Percentiles rank a stretch among this genome's conserved stretches.
Evolutionary conservation across 768 basidiomycete species (phyloP).

Genomic region (Tylopilus balloui): DNA sequence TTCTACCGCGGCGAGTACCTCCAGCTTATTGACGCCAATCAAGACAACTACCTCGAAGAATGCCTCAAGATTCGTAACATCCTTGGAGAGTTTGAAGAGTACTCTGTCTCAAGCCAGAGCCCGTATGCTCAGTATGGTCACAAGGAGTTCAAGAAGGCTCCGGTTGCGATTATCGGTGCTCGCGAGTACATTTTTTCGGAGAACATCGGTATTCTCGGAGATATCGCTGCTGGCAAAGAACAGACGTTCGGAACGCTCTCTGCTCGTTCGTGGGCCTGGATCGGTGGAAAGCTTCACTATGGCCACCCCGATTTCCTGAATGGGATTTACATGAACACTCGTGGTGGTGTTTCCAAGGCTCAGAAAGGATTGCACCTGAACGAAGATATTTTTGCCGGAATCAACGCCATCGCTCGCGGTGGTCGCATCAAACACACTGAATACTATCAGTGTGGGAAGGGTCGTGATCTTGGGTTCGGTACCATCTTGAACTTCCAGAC

Average conservation of each 20-base stretch:
- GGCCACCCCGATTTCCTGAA: slow-evolving; percentile 99
- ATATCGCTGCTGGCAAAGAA: slow-evolving; percentile 98
- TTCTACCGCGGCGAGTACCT: slow-evolving; percentile 99
- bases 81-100: slow-evolving; percentile 98
- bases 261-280: slow-evolving; percentile 94
- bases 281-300: slow-evolving; percentile 97
- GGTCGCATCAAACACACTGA: slow-evolving; percentile 98
- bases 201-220: slow-evolving; percentile 98
- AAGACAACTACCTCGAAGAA: slow-evolving; percentile 99
- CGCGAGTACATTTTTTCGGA: slow-evolving; percentile 99
- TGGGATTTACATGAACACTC: slow-evolving; percentile 95
- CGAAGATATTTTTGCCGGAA: slow-evolving; percentile 99
- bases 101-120: slow-evolving; percentile 74
- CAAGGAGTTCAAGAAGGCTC: slow-evolving; percentile 81
- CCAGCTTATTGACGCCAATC: slow-evolving; percentile 99
- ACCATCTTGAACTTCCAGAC: slow-evolving; percentile 99
- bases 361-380: slow-evolving; percentile 99
- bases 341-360: slow-evolving; percentile 97
- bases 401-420: slow-evolving; percentile 96
- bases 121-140: slow-evolving; percentile 90
- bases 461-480: slow-evolving; percentile 97
- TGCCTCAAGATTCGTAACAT: slow-evolving; percentile 98
- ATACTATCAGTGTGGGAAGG: slow-evolving; percentile 99
- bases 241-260: slow-evolving; percentile 98
- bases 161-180: slow-evolving; percentile 96